Evolutionary conservation across 805 yeast species (phyloP).

Genomic region (Candida odintsovae): DNA sequence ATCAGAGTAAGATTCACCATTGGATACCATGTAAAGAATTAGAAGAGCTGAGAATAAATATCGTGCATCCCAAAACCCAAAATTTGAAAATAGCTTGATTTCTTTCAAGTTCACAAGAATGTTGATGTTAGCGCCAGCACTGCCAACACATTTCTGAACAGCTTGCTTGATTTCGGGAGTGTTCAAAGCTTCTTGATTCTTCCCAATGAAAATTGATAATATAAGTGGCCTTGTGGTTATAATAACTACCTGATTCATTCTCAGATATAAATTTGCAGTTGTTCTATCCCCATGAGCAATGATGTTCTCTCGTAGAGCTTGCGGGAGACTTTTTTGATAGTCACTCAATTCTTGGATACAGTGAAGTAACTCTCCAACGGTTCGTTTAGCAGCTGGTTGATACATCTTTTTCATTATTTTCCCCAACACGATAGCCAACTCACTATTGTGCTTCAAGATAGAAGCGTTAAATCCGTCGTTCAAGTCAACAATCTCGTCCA

Average conservation of each 20-base stretch:
- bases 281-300: conserved; percentile 19
- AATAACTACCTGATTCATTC: conserved; percentile 31
- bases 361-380: conserved; percentile 16
- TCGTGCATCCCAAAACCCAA: conserved; percentile 36
- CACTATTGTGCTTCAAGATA: conserved; percentile 22
- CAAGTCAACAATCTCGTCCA: conserved; percentile 15
- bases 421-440: conserved; percentile 23
- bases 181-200: conserved; percentile 9
- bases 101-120: conserved; percentile 24
- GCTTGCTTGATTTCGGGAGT: conserved; percentile 23
- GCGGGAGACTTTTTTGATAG: conserved; percentile 21
- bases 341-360: conserved; percentile 20
- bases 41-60: conserved; percentile 31
- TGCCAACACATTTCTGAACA: conserved; percentile 24
- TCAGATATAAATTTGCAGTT: conserved; percentile 28
- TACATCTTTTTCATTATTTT: conserved; percentile 29
- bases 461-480: conserved; percentile 27
- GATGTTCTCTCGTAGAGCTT: conserved; percentile 13
- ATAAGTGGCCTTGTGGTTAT: conserved; percentile 32
- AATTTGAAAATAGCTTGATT: conserved; percentile 27
- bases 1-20: conserved; percentile 18
- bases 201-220: conserved; percentile 29
- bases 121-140: conserved; percentile 28
- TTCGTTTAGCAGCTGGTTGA: conserved; percentile 24
- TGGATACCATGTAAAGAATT: conserved; percentile 24